phyloP scores from a whole-genome alignment of 192 early-diverging fungal species.

The Podochytrium sp. region DNA sequence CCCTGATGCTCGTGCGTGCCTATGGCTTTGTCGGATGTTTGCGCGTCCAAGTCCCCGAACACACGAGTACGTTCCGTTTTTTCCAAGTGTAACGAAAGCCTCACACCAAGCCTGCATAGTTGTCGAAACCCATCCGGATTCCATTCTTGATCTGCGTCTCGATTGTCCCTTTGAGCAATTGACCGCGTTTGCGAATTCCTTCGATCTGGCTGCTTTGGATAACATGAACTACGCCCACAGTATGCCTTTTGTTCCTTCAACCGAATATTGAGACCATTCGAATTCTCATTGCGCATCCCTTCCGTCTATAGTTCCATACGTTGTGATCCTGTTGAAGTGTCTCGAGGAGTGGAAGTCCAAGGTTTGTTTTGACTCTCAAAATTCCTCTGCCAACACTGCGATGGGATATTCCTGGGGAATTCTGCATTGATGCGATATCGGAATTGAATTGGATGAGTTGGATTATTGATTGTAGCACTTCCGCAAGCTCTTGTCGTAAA shows the following conservation, averaged over 20 bases:
- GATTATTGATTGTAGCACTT: no score
- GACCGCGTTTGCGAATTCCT: constrained; percentile 57
- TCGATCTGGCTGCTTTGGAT: constrained; percentile 72
- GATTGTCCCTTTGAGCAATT: constrained; percentile 81
- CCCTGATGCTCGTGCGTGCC: constrained; percentile 69
- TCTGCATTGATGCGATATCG: no score
- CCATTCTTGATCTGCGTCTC: constrained; percentile 77
- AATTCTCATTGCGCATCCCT: not conserved
- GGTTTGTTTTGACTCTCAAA: constrained; percentile 58
- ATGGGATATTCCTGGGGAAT: no score
- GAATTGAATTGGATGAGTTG: no score
- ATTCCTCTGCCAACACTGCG: no score
- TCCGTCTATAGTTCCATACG: constrained; percentile 71
- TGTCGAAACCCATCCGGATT: constrained; percentile 87
- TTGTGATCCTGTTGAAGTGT: constrained; percentile 78
- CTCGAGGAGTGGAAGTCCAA: constrained; percentile 73
- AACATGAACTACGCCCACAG: constrained; percentile 71
- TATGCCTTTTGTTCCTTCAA: not conserved
- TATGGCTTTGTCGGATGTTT: constrained; percentile 81
- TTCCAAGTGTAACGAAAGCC: constrained; percentile 20
- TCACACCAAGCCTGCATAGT: constrained; percentile 54
- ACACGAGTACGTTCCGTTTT: constrained; percentile 66
- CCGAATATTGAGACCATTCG: not conserved
- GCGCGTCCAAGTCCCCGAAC: constrained; percentile 74
- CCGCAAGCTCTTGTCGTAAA: no score